Base-by-base conservation (phyloP, 768 basidiomycete species). In the Dioszegia crocea region DNA sequence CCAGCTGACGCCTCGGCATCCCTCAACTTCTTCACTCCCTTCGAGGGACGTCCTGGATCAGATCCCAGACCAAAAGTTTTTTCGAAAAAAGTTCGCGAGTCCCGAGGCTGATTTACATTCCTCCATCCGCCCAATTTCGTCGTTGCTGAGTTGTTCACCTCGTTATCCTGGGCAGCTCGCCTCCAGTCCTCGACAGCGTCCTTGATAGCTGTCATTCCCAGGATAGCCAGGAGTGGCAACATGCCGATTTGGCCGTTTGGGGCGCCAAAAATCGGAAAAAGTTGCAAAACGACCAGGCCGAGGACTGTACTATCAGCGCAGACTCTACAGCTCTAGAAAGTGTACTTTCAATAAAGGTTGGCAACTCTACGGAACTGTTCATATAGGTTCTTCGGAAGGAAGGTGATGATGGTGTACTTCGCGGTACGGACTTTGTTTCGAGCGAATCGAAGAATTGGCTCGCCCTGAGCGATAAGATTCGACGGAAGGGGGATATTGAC, bases 141-240 rank as follows among this genome's bases (percentile, higher is more conserved):
- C 12, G 88, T 86, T 2, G 93, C 89, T 0, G 89, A 91, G 53
- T 86, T 96, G 79, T 99, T 99, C 65, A 97, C 93, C 70, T 91
- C 86, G 61, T 96, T 88, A 74, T 99, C 94, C 39, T 93, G 81
- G 9, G 78, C 67, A 10, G 87, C 88, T 50, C 94, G 86, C n/a
- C 93, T 85, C 74, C 90, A 93, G 78, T 99, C 94, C 78, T 98
- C 94, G 31, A 97, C 80, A 6, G 87, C 94, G 74, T 99, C 94
- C 78, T 97, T 99, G 80, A 96, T 83, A 2, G 88, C 93, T 16
- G 94, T 97, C 49, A 94, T 87, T 27, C 80, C 74, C 39, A 99
- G 76, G 64, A 98, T 94, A 78, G 93, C 89, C 38, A 88, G 79
- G 6, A 97, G 82, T 0, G 94, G 94, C 3, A 97, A 78, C 67